These are phyloP conservation scores for Tricholoma sp. DNA, from an alignment of 768 basidiomycete genomes.

Conservation along the genomic window DNA sequence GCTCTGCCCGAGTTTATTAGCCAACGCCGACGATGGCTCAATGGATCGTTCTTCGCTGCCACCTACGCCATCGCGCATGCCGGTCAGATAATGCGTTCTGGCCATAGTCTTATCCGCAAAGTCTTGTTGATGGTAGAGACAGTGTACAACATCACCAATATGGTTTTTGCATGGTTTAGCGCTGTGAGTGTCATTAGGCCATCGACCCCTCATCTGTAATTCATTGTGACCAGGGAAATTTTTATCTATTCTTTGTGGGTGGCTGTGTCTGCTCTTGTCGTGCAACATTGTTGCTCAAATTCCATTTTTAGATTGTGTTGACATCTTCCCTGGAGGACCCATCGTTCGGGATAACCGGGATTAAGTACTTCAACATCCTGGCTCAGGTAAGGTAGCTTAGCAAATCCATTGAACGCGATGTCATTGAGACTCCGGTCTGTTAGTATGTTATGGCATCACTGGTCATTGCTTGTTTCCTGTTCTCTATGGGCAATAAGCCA, in stretches of 20 bases:
- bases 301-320: constrained; percentile 63
- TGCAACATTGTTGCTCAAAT: background rate
- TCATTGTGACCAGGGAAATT: constrained; percentile 64
- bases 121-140: constrained; percentile 71
- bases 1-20: constrained; percentile 89
- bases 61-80: constrained; percentile 90
- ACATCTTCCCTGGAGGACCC: constrained; percentile 82
- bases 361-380: constrained; percentile 70
- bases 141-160: constrained; percentile 80
- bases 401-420: background rate
- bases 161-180: constrained; percentile 92
- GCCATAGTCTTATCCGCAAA: constrained; percentile 78
- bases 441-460: constrained; percentile 82
- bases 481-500: constrained; percentile 95
- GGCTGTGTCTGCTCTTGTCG: background rate
- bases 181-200: constrained; percentile 47
- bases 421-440: background rate
- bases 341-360: constrained; percentile 56
- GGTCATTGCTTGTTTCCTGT: constrained; percentile 85
- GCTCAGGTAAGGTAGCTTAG: constrained; percentile 50
- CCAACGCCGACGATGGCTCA: constrained; percentile 85
- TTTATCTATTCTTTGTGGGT: constrained; percentile 89
- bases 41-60: constrained; percentile 93
- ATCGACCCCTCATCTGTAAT: background rate
- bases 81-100: constrained; percentile 72